Percentiles rank a stretch among this genome's conserved stretches.
Conservation (phyloP, 176 grass and related monocot genomes). For the Triticum monococcum region DNA sequence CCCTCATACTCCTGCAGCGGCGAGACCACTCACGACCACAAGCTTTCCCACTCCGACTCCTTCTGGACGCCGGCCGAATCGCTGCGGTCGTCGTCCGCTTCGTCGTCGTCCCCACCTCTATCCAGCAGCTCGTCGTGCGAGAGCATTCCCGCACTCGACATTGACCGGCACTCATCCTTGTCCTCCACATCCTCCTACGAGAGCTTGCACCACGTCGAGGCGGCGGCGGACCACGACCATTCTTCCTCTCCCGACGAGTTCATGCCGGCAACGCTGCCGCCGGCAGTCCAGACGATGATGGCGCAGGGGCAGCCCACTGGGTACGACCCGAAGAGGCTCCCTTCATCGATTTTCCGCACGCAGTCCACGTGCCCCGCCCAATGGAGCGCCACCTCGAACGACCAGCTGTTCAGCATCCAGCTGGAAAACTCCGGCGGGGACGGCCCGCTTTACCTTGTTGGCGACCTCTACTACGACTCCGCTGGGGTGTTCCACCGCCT, state of each 20-base stretch:
- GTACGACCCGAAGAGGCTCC: slow-evolving; percentile 34
- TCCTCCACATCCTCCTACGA: slow-evolving; percentile 27
- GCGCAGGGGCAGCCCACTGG: not conserved
- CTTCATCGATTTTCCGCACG: slow-evolving; percentile 39
- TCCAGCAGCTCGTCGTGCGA: slow-evolving; percentile 28
- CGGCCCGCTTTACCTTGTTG: not conserved
- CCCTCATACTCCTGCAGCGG: not conserved
- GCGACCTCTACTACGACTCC: slow-evolving; percentile 35
- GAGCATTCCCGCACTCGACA: slow-evolving; percentile 23
- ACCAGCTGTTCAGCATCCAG: slow-evolving; percentile 49
- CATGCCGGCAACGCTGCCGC: not conserved
- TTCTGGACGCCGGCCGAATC: slow-evolving; percentile 8
- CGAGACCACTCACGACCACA: slow-evolving; percentile 3
- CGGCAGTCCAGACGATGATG: slow-evolving; percentile 28
- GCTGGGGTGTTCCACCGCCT: slow-evolving; percentile 4
- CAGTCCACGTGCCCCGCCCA: slow-evolving; percentile 12
- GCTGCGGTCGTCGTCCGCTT: slow-evolving; percentile 1
- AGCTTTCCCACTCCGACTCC: slow-evolving; percentile 7
- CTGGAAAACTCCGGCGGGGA: slow-evolving; percentile 2
- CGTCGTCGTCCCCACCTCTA: slow-evolving; percentile 8
- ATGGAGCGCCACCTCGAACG: slow-evolving; percentile 43
- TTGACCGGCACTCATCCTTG: not conserved
- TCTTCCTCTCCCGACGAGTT: not conserved
- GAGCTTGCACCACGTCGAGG: slow-evolving; percentile 36
- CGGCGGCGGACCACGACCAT: not conserved